Conservation (phyloP, 306 rosid species). For the Trifolium dubium region DNA sequence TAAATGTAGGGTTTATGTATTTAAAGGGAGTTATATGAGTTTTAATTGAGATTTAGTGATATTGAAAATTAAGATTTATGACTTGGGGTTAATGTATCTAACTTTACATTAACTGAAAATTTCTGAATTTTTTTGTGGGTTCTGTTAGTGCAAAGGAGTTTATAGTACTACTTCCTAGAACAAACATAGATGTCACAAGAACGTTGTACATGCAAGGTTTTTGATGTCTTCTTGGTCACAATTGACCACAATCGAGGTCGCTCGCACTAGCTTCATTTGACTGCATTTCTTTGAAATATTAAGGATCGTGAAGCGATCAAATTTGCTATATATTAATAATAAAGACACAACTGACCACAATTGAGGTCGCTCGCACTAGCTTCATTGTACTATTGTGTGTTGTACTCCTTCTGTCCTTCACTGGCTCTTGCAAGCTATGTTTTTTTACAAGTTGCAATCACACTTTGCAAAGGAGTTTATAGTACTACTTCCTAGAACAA, state of each 20-base stretch:
- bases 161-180: background rate
- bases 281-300: background rate
- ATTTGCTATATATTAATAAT: background rate
- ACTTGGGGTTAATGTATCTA: background rate
- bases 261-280: background rate
- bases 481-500: background rate
- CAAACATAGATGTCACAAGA: background rate
- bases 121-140: background rate
- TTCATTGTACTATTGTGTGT: too few species aligned
- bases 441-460: too few species aligned
- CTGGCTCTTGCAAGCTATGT: too few species aligned
- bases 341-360: background rate
- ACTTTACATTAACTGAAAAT: background rate
- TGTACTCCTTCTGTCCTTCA: too few species aligned
- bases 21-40: background rate
- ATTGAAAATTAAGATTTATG: background rate
- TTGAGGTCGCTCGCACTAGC: too few species aligned
- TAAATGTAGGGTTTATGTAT: constrained; percentile 3
- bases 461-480: background rate
- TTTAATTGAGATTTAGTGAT: background rate
- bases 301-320: background rate
- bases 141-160: background rate
- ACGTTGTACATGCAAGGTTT: too few species aligned
- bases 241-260: too few species aligned
- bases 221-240: too few species aligned